These are phyloP conservation scores for Hyphopichia fennica DNA, from an alignment of 1,139 yeast genomes.

Conservation along the genomic window DNA sequence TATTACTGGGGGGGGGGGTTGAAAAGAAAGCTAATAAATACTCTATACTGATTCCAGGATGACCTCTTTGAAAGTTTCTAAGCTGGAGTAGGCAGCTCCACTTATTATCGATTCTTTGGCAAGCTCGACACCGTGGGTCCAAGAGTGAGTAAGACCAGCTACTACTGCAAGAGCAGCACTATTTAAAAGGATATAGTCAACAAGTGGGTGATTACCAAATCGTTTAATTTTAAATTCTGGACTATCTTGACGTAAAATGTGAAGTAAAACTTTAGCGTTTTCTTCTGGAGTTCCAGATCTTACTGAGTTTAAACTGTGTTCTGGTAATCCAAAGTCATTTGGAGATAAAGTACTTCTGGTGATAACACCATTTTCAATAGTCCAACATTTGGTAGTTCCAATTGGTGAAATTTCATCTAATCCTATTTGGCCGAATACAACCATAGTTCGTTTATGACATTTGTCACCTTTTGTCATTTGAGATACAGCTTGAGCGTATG, in stretches of 20 bases:
- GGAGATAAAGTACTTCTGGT: slow-evolving; percentile 48
- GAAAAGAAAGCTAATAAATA: neutral
- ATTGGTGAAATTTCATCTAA: slow-evolving; percentile 91
- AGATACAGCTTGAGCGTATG: slow-evolving; percentile 80
- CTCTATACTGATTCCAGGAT: neutral
- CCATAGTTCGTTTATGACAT: slow-evolving; percentile 61
- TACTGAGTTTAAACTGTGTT: slow-evolving; percentile 66
- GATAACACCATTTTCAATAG: slow-evolving; percentile 50
- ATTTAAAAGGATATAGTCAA: slow-evolving; percentile 85
- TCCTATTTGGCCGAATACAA: slow-evolving; percentile 90
- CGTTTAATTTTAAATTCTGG: slow-evolving; percentile 35
- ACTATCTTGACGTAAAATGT: slow-evolving; percentile 56
- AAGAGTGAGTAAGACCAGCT: slow-evolving; percentile 62
- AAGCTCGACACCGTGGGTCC: slow-evolving; percentile 74
- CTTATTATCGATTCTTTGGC: slow-evolving; percentile 68
- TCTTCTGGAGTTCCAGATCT: slow-evolving; percentile 84
- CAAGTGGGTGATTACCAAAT: slow-evolving; percentile 53
- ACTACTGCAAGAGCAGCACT: slow-evolving; percentile 84
- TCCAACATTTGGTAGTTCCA: slow-evolving; percentile 82
- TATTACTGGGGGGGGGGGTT: too few species aligned
- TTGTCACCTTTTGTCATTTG: slow-evolving; percentile 46
- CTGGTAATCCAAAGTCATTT: slow-evolving; percentile 75
- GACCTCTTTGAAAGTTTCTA: slow-evolving; percentile 55
- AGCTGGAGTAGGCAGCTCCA: slow-evolving; percentile 64
- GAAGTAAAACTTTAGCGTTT: slow-evolving; percentile 66